A percentile compares a stretch with the other conserved stretches of the same genome.
Evolutionary conservation across 805 yeast genomes (phyloP).

Genomic region (Pichia nakasei): DNA sequence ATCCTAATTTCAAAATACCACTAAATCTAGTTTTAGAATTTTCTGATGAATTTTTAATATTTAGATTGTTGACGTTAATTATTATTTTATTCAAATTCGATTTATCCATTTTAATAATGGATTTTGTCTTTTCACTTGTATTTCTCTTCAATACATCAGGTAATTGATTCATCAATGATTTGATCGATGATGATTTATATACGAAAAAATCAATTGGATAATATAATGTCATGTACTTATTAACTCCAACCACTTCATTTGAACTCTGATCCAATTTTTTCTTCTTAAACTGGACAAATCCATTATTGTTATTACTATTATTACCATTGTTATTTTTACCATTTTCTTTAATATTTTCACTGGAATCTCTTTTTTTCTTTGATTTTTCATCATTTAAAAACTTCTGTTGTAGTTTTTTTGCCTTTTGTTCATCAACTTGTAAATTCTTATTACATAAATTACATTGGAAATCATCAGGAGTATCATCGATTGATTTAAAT

Average conservation of each 20-base stretch:
- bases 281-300: slow-evolving; percentile 17
- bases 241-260: slow-evolving; percentile 35
- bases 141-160: slow-evolving; percentile 18
- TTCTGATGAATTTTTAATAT: slow-evolving; percentile 52
- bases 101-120: slow-evolving; percentile 14
- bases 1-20: slow-evolving; percentile 64
- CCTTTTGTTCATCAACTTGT: slow-evolving; percentile 33
- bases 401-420: slow-evolving; percentile 28
- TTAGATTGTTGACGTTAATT: slow-evolving; percentile 8
- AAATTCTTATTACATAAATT: slow-evolving; percentile 54
- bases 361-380: slow-evolving; percentile 20
- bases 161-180: slow-evolving; percentile 19
- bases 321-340: too few species aligned
- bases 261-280: slow-evolving; percentile 27
- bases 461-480: slow-evolving; percentile 77
- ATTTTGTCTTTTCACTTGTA: slow-evolving; percentile 15
- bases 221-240: slow-evolving; percentile 46
- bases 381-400: slow-evolving; percentile 21
- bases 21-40: slow-evolving; percentile 47
- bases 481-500: slow-evolving; percentile 59
- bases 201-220: slow-evolving; percentile 38
- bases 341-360: background rate
- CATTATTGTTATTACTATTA: too few species aligned
- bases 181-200: slow-evolving; percentile 32
- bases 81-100: slow-evolving; percentile 20